Base-by-base conservation (phyloP, 352 stramenopile species). In the Pythium plurisporium region DNA sequence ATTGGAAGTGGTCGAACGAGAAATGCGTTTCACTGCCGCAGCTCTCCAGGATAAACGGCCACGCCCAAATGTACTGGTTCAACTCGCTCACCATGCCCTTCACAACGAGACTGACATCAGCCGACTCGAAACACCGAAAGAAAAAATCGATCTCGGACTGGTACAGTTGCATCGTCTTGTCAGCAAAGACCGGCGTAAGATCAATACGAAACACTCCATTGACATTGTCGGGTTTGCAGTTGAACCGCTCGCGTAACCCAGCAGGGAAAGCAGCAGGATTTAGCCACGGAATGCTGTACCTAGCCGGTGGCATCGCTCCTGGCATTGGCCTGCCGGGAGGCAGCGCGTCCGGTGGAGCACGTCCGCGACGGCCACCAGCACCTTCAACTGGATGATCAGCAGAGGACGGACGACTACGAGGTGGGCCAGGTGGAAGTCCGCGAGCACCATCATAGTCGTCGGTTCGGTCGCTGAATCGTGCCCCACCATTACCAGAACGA, bases 11-110 rank as follows among this genome's bases (percentile, higher is more conserved):
- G 37, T 91, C 82, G 57, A 91, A 91, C 5, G 70, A 62, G 49
- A 91, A 89, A 40, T 84, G 70, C 10, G 77, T 76, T 40, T 88
- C 76, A 30, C 72, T 80, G 19, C 79, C 76, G 40, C 79, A 89
- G 57, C 79, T 87, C 63, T 91, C 79, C 19, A 91, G 62, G 49
- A 91, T 85, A 51, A 89, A 91, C 5, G 82, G 75, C 79, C 79
- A 91, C 11, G 76, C 74, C 82, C 82, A 91, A 33, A 91, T 82
- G 56, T 89, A 89, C 70, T 82, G 79, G 50, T 87, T 91, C 48
- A 91, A 61, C 38, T 89, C 79, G 47, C 77, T 91, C 17, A 70
- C 75, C 77, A 91, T 89, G 26, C 82, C 82, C 50, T 91, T 91
- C 25, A 91, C 77, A 14, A 89, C 74, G 12, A 91, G 57, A 37